These are phyloP conservation scores for Verticillium isaacii DNA, from an alignment of 2,329 filamentous ascomycete genomes.

Conservation along the genomic window DNA sequence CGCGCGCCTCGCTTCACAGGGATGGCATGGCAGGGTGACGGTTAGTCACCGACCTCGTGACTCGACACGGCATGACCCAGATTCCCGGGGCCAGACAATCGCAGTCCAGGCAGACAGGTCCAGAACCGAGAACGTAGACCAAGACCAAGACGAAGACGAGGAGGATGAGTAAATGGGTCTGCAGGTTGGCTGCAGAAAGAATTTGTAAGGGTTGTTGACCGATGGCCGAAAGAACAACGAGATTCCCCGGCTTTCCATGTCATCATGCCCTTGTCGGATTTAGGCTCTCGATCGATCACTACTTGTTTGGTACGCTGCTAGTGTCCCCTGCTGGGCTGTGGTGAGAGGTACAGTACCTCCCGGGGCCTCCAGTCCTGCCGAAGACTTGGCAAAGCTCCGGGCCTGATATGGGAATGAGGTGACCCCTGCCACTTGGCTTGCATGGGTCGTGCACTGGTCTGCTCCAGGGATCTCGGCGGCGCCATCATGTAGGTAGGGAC, in stretches of 20 bases:
- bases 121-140: not conserved
- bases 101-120: not conserved
- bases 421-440: not conserved
- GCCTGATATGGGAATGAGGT: not conserved
- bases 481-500: not conserved
- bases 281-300: not conserved
- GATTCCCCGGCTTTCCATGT: not conserved
- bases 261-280: not conserved
- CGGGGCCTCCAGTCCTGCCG: not conserved
- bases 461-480: not conserved
- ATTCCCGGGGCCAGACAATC: not conserved
- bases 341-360: not conserved
- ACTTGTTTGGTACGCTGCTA: not conserved
- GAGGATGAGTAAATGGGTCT: not conserved
- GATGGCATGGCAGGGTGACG: not conserved
- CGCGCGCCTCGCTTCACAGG: not conserved
- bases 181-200: not conserved
- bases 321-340: not conserved
- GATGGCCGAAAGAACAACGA: not conserved
- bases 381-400: not conserved
- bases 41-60: not conserved
- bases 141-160: not conserved
- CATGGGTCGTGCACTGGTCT: not conserved
- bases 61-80: not conserved
- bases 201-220: not conserved